Evolutionary conservation across 2,329 filamentous ascomycete species (phyloP), one percentile per base, ranked within the genome.

Genomic region (Cercospora zeina): DNA sequence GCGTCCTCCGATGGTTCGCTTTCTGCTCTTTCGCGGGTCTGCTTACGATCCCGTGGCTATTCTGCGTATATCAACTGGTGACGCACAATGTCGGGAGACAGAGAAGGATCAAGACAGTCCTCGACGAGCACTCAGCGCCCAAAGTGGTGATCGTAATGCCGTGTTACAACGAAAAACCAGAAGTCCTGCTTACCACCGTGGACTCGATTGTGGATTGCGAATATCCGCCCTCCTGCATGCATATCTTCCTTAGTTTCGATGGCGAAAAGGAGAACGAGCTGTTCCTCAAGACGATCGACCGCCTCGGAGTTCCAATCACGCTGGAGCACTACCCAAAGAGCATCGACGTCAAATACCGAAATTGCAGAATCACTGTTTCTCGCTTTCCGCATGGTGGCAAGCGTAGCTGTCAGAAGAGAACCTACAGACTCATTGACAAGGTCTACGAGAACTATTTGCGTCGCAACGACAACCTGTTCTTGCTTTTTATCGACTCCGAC

Each of bases 111-210:
- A 93, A 96, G 74, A 85, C 90, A 66, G 86, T 91, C 0, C 83
- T 97, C 55, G 91, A 96, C 74, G 91, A 96, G 73, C 80, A 85
- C 2, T 92, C 88, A 0, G 93, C 95, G 0, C 95, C 93, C 1
- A 97, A 97, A 77, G 89, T 96, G 14, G 91, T 97, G 66, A 89
- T 97, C 63, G 89, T 97, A 62, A 97, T 97, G 92, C 95, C 93
- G 4, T 96, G 93, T 72, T 97, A 96, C 79, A 91, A 95, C 72
- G 95, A 97, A 73, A 87, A 92, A 31, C 90, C 91, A 0, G 89
- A 90, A 0, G 83, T 96, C 11, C 82, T 97, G 51, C 82, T 97
- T 59, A 89, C 89, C 51, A 95, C 93, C 4, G 83, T 97, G 69
- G 88, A 97, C 77, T 97, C 93, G 0, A 88, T 97, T 34, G 91